phyloP scores from a whole-genome alignment of 75 land plant species.

The Azolla pinnata region DNA sequence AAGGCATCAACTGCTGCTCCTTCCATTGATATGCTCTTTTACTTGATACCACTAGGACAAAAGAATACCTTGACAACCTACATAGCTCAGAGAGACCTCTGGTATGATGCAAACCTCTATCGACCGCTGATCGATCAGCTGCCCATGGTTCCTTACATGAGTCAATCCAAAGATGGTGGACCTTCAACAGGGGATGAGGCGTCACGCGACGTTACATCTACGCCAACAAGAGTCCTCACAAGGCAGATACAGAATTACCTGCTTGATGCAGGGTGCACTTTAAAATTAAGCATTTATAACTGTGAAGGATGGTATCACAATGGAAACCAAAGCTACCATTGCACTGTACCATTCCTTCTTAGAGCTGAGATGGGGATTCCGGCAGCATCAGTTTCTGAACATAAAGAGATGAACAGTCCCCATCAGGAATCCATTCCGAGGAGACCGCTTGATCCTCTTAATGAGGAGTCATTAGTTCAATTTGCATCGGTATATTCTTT shows the following conservation, averaged over 20 bases:
- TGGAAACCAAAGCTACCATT: neutral
- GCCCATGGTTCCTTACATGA: constrained; percentile 9
- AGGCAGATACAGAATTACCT: constrained; percentile 15
- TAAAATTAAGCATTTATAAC: constrained; percentile 7
- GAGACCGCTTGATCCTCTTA: neutral
- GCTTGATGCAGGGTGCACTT: constrained; percentile 2
- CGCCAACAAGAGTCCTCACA: constrained; percentile 6
- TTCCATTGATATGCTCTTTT: constrained; percentile 8
- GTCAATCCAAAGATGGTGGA: neutral
- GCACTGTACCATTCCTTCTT: constrained; percentile 8
- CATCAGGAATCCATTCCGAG: constrained; percentile 10
- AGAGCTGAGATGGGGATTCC: constrained; percentile 15
- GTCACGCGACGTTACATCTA: neutral
- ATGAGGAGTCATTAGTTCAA: neutral
- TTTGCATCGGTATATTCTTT: constrained; percentile 2
- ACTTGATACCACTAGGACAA: constrained; percentile 1
- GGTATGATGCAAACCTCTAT: constrained; percentile 14
- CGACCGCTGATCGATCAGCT: constrained; percentile 5
- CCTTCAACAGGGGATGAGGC: neutral
- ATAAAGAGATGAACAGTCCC: neutral
- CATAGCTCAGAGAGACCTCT: constrained; percentile 9
- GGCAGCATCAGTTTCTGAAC: neutral
- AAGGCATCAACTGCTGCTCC: neutral
- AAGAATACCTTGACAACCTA: constrained; percentile 3
- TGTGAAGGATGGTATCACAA: constrained; percentile 14